Conservation (phyloP, 768 basidiomycete genomes). For the Cubamyces lactineus region DNA sequence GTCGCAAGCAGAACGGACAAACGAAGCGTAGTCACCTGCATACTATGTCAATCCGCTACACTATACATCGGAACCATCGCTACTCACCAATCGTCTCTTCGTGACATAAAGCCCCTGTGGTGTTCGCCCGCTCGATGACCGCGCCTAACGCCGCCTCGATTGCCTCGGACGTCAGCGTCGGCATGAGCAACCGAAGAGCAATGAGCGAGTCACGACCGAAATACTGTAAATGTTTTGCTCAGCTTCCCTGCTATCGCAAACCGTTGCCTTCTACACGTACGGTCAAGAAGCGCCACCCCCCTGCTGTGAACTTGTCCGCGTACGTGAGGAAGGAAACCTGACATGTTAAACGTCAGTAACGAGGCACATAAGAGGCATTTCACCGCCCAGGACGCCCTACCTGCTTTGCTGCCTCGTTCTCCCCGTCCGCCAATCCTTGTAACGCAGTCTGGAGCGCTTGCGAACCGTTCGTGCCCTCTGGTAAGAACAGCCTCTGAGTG, state of each 20-base stretch:
- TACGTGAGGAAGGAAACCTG: constrained; percentile 47
- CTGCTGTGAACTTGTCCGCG: constrained; percentile 44
- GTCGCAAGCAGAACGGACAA: not conserved
- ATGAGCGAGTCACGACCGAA: constrained; percentile 47
- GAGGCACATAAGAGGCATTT: no score
- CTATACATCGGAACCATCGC: constrained; percentile 38
- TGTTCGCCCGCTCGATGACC: constrained; percentile 41
- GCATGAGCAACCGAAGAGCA: constrained; percentile 45
- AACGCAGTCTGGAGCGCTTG: constrained; percentile 35
- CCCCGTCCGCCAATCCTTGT: constrained; percentile 34
- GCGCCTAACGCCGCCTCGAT: constrained; percentile 48
- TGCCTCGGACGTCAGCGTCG: constrained; percentile 42
- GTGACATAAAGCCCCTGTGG: constrained; percentile 44
- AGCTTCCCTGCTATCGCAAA: not conserved
- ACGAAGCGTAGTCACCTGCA: constrained; percentile 12
- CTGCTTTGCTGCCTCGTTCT: constrained; percentile 18
- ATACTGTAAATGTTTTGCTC: constrained; percentile 24
- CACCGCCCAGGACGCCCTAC: not conserved
- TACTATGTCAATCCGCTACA: not conserved
- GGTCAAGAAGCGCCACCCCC: constrained; percentile 51
- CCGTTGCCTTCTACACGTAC: constrained; percentile 19
- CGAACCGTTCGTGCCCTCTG: constrained; percentile 31
- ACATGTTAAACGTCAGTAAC: not conserved
- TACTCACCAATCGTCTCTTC: constrained; percentile 36
- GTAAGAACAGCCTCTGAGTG: constrained; percentile 38